Percentiles rank a stretch among this genome's conserved stretches.
Evolutionary conservation across 805 yeast genomes (phyloP).

Genomic region (Nakazawaea molendinolei): DNA sequence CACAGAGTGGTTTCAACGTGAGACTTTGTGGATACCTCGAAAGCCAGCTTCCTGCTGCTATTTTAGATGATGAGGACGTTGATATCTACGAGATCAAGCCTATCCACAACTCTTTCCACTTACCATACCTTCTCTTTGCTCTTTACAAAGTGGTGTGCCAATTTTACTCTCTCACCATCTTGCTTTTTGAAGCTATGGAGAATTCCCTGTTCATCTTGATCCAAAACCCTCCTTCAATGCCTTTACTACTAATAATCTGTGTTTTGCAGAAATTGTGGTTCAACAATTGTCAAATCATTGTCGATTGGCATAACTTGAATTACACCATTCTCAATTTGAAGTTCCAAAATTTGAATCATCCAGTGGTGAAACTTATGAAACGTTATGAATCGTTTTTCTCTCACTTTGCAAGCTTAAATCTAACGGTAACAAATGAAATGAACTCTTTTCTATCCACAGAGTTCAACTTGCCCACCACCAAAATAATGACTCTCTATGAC

Average conservation of each 20-base stretch:
- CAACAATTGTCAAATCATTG: conserved; percentile 54
- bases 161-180: conserved; percentile 33
- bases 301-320: conserved; percentile 97
- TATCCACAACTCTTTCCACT: conserved; percentile 27
- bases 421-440: conserved; percentile 79
- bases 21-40: conserved; percentile 81
- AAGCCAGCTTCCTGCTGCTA: conserved; percentile 41
- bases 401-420: conserved; percentile 57
- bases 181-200: conserved; percentile 50
- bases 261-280: conserved; percentile 38
- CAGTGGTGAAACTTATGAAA: conserved; percentile 53
- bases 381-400: conserved; percentile 61
- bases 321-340: conserved; percentile 72
- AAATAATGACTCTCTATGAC: conserved; percentile 69
- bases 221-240: conserved; percentile 92
- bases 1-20: conserved; percentile 64
- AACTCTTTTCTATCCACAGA: conserved; percentile 47
- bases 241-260: conserved; percentile 61
- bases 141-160: conserved; percentile 54
- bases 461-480: conserved; percentile 44
- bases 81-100: conserved; percentile 42
- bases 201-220: conserved; percentile 59
- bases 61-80: conserved; percentile 43
- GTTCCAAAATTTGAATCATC: conserved; percentile 45
- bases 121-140: conserved; percentile 57